Percentiles rank a stretch among this genome's conserved stretches.
Evolutionary conservation across 225 moss, liverwort and hornwort genomes (phyloP).

Genomic region (Thuidium tamariscinum): DNA sequence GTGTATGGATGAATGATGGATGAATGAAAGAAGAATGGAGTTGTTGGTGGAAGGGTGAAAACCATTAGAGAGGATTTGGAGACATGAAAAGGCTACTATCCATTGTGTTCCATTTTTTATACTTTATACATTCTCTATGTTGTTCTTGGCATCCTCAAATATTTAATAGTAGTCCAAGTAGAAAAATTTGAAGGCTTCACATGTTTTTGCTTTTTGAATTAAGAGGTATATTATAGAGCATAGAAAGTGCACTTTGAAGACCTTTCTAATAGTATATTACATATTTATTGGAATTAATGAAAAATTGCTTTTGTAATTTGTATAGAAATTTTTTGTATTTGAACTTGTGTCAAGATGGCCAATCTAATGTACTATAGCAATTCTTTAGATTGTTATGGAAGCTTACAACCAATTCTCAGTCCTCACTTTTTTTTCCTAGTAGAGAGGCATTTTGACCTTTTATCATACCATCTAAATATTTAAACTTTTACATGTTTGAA

Average conservation of each 20-base stretch:
- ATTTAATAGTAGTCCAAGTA: too few relatives aligned
- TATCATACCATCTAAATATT: too few relatives aligned
- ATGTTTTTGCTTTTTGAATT: background rate
- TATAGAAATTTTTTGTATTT: background rate
- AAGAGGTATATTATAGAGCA: too few relatives aligned
- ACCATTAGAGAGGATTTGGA: background rate
- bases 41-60: background rate
- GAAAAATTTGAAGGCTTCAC: background rate
- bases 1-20: background rate
- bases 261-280: background rate
- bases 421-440: rapidly evolving
- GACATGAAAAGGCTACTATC: rapidly evolving
- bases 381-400: background rate
- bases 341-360: background rate
- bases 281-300: background rate
- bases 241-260: background rate
- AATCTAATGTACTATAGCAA: rapidly evolving
- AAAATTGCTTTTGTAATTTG: background rate
- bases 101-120: background rate
- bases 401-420: background rate
- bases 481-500: too few relatives aligned
- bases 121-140: rapidly evolving
- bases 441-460: too few relatives aligned
- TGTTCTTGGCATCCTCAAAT: background rate
- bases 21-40: background rate